Evolutionary conservation across 2,329 filamentous ascomycete genomes (phyloP).

Genomic region (Diplodia sapinea): DNA sequence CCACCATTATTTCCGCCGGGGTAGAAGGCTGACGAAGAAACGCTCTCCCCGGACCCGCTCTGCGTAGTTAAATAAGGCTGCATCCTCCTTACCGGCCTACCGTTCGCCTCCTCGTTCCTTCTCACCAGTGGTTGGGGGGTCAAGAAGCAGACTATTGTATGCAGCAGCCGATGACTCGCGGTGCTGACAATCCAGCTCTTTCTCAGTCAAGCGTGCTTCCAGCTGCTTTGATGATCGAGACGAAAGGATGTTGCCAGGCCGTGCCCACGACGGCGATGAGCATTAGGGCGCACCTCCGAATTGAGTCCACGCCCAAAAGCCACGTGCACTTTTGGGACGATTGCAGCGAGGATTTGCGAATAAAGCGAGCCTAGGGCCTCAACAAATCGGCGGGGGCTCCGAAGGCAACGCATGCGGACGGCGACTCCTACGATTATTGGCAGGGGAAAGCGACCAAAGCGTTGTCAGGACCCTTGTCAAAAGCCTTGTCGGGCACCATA

Average conservation of each 20-base stretch:
- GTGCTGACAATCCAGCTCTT: not conserved
- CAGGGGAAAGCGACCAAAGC: not conserved
- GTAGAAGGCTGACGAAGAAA: not conserved
- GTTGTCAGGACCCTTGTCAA: not conserved
- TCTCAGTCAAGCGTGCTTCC: not conserved
- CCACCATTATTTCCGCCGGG: conserved; percentile 5
- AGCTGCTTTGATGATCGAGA: conserved; percentile 12
- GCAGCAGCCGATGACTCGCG: not conserved
- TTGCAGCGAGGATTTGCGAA: not conserved
- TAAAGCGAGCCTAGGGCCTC: not conserved
- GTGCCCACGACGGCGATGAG: conserved; percentile 5
- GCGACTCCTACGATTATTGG: not conserved
- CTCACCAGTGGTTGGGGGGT: not conserved
- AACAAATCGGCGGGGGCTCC: not conserved
- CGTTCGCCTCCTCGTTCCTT: not conserved
- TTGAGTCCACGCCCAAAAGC: not conserved
- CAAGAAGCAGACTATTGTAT: not conserved
- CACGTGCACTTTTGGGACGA: not conserved
- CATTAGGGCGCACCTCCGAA: conserved; percentile 4
- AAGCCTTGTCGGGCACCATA: not conserved
- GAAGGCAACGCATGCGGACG: not conserved
- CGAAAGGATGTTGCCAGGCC: not conserved
- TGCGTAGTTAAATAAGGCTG: not conserved
- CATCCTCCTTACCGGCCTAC: not conserved
- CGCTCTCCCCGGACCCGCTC: conserved; percentile 4